Percentiles rank a stretch among this genome's conserved stretches.
Evolutionary conservation across 257 asterid species (phyloP).

Genomic region (Solanum virginianum): DNA sequence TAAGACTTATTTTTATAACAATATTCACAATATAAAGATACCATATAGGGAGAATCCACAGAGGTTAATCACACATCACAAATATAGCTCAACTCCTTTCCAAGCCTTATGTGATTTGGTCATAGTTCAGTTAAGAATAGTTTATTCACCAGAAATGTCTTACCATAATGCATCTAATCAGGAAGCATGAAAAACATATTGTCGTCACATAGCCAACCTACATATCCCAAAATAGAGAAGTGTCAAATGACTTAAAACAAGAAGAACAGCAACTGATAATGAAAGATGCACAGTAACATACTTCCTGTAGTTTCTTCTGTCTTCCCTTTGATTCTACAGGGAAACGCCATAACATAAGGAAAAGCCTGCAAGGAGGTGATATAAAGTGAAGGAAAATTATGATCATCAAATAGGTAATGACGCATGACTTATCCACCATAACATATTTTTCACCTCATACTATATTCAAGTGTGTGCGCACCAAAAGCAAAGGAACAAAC

Average conservation of each 20-base stretch:
- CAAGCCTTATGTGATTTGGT: background rate
- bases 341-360: constrained; percentile 81
- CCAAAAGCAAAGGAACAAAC: background rate
- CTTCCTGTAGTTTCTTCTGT: constrained; percentile 97
- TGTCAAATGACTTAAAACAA: background rate
- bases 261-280: background rate
- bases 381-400: background rate
- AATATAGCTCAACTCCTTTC: background rate
- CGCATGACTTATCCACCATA: background rate
- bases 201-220: constrained; percentile 99
- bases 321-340: constrained; percentile 98
- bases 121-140: background rate
- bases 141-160: constrained; percentile 7
- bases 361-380: constrained; percentile 42
- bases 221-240: constrained; percentile 1
- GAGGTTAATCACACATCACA: background rate
- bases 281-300: constrained; percentile 6
- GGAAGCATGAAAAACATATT: constrained; percentile 84
- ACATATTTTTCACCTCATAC: background rate
- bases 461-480: background rate
- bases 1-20: background rate
- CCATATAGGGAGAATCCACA: background rate
- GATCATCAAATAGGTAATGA: background rate
- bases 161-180: constrained; percentile 87
- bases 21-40: background rate